Conservation (phyloP, 192 early-diverging fungal genomes). For the Rhizoclosmatium globosum region DNA sequence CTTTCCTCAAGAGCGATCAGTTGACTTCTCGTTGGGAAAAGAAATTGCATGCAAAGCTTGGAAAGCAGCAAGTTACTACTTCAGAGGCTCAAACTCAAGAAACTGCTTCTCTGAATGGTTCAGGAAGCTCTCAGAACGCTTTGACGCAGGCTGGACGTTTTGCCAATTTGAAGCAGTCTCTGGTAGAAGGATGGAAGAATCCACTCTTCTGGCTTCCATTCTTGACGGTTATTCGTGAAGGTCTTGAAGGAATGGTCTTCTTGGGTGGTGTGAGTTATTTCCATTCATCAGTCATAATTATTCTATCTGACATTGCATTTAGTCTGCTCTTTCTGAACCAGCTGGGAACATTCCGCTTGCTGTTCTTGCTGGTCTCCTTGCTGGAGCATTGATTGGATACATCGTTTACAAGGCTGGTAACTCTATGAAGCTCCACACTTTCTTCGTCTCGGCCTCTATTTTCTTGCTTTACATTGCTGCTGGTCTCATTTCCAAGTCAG, state of each 20-base stretch:
- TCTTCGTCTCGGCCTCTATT: constrained; percentile 77
- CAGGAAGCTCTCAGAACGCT: neutral
- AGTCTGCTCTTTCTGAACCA: constrained; percentile 38
- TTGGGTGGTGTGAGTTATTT: constrained; percentile 74
- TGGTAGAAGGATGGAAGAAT: neutral
- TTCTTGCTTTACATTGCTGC: constrained; percentile 83
- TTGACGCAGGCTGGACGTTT: neutral
- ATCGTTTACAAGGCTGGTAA: constrained; percentile 67
- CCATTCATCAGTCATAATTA: neutral
- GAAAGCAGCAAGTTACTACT: constrained; percentile 46
- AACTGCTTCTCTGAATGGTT: neutral
- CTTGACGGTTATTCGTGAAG: constrained; percentile 86
- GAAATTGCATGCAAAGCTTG: constrained; percentile 50
- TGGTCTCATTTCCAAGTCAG: constrained; percentile 78
- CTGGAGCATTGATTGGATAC: constrained; percentile 75
- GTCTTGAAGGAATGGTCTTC: constrained; percentile 88
- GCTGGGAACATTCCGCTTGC: constrained; percentile 82
- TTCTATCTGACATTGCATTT: neutral
- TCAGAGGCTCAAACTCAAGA: neutral
- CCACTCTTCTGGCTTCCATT: constrained; percentile 85
- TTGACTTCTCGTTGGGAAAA: constrained; percentile 81
- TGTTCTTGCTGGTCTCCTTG: constrained; percentile 73
- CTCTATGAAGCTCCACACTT: constrained; percentile 67
- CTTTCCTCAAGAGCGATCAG: constrained; percentile 78
- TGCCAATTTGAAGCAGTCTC: constrained; percentile 36